phyloP scores from a whole-genome alignment of 768 basidiomycete species.

The Arthromyces matolae region DNA sequence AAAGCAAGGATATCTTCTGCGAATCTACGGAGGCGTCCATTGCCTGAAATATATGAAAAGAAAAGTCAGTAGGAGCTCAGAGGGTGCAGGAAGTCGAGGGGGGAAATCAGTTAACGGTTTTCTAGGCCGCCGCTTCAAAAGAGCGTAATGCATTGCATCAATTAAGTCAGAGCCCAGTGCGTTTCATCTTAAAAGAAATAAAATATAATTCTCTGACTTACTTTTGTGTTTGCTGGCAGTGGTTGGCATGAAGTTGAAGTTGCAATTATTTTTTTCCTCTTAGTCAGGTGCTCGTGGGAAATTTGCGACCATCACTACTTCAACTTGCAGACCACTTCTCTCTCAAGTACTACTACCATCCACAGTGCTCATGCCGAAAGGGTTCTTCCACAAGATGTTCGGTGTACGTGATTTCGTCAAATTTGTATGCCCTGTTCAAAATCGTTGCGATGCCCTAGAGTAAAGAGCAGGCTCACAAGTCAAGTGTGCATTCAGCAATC shows the following conservation, averaged over 20 bases:
- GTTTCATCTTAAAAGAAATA: constrained; percentile 38
- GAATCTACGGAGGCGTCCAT: constrained; percentile 7
- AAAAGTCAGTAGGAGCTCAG: not conserved
- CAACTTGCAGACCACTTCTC: too few relatives aligned
- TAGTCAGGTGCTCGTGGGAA: too few relatives aligned
- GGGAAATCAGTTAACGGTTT: constrained; percentile 23
- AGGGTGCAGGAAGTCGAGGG: not conserved
- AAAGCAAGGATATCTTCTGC: not conserved
- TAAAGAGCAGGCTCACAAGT: constrained; percentile 3
- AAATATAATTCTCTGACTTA: constrained; percentile 7
- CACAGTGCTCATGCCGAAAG: constrained; percentile 14
- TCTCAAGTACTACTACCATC: not conserved
- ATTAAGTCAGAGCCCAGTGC: constrained; percentile 55
- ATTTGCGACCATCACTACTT: too few relatives aligned
- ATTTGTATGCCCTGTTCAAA: not conserved
- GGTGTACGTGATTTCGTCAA: constrained; percentile 13
- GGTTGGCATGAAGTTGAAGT: too few relatives aligned
- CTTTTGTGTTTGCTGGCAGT: not conserved
- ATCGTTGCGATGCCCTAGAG: not conserved
- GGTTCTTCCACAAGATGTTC: constrained; percentile 20
- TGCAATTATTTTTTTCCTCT: too few relatives aligned
- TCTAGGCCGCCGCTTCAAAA: constrained; percentile 30
- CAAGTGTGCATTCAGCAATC: constrained; percentile 12
- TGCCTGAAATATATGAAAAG: not conserved
- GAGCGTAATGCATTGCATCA: constrained; percentile 31